Conservation (phyloP, 768 basidiomycete species). For the Rhizopogon vinicolor region DNA sequence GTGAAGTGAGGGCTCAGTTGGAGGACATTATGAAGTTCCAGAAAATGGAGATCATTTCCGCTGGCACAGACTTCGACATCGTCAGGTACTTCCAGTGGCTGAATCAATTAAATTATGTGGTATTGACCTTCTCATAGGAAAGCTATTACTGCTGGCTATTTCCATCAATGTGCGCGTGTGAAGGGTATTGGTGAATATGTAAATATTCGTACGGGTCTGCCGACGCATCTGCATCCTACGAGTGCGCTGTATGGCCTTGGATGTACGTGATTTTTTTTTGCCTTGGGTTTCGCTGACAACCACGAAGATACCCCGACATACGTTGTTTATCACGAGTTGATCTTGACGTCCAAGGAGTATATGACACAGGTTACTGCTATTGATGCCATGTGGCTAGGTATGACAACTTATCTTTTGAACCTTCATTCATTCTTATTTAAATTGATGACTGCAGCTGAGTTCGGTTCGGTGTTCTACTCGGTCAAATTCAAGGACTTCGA, state of each 20-base stretch:
- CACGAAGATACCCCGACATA: slow-evolving; percentile 87
- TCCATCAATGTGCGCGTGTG: slow-evolving; percentile 96
- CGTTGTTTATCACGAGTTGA: slow-evolving; percentile 95
- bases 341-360: slow-evolving; percentile 93
- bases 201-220: slow-evolving; percentile 91
- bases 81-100: slow-evolving; percentile 46
- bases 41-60: slow-evolving; percentile 90
- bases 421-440: neutral
- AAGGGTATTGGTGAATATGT: slow-evolving; percentile 99
- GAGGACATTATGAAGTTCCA: slow-evolving; percentile 99
- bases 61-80: slow-evolving; percentile 93
- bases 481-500: slow-evolving; percentile 98
- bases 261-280: slow-evolving; percentile 48
- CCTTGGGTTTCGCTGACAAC: slow-evolving; percentile 1
- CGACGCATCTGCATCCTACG: slow-evolving; percentile 95
- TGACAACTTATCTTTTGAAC: slow-evolving; percentile 12
- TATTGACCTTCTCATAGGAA: slow-evolving; percentile 48
- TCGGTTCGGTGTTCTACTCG: slow-evolving; percentile 95
- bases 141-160: slow-evolving; percentile 96
- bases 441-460: slow-evolving; percentile 57
- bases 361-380: slow-evolving; percentile 99
- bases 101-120: neutral
- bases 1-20: slow-evolving; percentile 92
- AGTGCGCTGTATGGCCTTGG: slow-evolving; percentile 95
- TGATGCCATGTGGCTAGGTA: slow-evolving; percentile 96